A percentile compares a stretch with the other conserved stretches of the same genome.
Conservation (phyloP, 2,329 filamentous ascomycete species). For the Apiospora rasikravindrae region DNA sequence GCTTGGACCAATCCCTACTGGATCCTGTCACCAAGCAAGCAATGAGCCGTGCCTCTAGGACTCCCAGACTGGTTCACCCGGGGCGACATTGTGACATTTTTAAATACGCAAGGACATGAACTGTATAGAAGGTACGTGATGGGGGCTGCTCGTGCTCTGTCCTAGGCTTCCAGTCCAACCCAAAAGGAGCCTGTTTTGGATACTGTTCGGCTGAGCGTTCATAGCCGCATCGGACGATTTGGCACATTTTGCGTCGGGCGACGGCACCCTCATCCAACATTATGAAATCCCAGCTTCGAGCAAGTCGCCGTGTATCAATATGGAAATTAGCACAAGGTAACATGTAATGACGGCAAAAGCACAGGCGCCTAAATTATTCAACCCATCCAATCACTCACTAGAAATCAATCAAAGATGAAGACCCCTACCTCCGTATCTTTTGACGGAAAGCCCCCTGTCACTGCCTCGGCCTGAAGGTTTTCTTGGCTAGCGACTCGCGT, state of each 20-base stretch:
- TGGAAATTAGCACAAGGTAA: not conserved
- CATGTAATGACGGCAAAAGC: not conserved
- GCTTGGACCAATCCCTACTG: not conserved
- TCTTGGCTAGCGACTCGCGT: not conserved
- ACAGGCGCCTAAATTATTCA: not conserved
- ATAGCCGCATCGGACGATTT: not conserved
- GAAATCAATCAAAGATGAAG: not conserved
- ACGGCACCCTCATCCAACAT: not conserved
- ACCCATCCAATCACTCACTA: not conserved
- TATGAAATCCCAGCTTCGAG: not conserved
- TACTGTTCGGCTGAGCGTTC: too few relatives aligned
- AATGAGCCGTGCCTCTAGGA: too few relatives aligned
- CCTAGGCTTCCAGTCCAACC: too few relatives aligned
- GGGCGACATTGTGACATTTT: not conserved
- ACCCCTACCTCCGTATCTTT: not conserved
- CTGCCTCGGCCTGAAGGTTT: slow-evolving; percentile 1
- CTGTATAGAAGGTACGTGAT: not conserved
- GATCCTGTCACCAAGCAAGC: not conserved
- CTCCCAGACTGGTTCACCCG: too few relatives aligned
- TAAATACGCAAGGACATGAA: not conserved
- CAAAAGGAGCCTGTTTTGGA: too few relatives aligned
- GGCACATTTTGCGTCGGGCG: not conserved
- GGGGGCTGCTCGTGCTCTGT: not conserved
- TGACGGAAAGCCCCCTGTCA: not conserved
- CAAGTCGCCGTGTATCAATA: not conserved